Conservation (phyloP, 2,329 filamentous ascomycete species). For the Cladorrhinum sp. region DNA sequence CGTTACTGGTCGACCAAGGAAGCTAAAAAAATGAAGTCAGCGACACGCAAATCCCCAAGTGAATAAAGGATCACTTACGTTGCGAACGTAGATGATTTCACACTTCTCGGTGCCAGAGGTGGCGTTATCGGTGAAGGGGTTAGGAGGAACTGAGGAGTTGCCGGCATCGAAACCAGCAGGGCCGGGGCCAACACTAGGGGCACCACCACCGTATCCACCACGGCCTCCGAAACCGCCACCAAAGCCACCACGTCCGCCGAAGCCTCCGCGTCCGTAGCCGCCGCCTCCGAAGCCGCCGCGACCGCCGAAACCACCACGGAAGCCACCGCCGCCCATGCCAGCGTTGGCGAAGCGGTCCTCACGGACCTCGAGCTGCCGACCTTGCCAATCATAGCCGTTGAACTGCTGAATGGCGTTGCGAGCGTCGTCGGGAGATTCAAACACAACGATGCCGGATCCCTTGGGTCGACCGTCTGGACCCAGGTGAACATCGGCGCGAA, state of each 20-base stretch:
- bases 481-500: constrained; percentile 92
- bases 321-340: constrained; percentile 49
- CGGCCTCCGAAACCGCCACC: constrained; percentile 44
- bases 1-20: constrained; percentile 98
- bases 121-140: constrained; percentile 91
- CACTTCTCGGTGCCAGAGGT: constrained; percentile 81
- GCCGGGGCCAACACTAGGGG: constrained; percentile 37
- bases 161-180: constrained; percentile 48
- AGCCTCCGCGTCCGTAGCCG: constrained; percentile 46
- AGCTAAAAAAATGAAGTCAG: constrained; percentile 57
- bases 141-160: constrained; percentile 61
- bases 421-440: constrained; percentile 91
- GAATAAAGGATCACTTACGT: constrained; percentile 61
- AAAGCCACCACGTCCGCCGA: constrained; percentile 43
- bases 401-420: constrained; percentile 96
- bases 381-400: constrained; percentile 99
- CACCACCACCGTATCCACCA: constrained; percentile 43
- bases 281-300: constrained; percentile 59
- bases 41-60: constrained; percentile 22
- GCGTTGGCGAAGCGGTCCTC: constrained; percentile 84
- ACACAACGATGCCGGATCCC: constrained; percentile 94
- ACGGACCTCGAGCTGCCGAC: constrained; percentile 86
- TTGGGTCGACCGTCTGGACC: constrained; percentile 91
- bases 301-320: constrained; percentile 56
- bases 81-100: constrained; percentile 90